Evolutionary conservation across 192 early-diverging fungal genomes (phyloP).

Genomic region (Obelidium mucronatum): DNA sequence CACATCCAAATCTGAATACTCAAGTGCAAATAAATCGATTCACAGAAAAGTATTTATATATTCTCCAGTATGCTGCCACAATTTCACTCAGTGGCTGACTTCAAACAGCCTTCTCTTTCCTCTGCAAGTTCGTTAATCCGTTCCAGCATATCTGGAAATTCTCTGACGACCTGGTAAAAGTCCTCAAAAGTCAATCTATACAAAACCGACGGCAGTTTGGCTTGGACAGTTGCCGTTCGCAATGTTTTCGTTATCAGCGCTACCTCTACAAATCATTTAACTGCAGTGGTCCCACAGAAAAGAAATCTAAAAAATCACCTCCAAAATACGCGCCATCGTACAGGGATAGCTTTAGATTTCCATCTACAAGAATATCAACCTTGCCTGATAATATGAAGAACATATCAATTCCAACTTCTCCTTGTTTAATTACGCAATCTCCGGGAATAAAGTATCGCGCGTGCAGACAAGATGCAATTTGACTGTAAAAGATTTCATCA

Average conservation of each 20-base stretch:
- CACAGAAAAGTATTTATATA: no score
- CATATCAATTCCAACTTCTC: conserved; percentile 38
- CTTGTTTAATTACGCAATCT: conserved; percentile 38
- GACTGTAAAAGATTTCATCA: conserved; percentile 38
- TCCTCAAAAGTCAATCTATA: conserved; percentile 29
- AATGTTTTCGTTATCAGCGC: conserved; percentile 31
- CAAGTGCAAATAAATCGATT: no score
- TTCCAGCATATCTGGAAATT: conserved; percentile 35
- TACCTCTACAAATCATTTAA: not conserved
- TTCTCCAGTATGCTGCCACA: no score
- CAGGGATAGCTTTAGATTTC: conserved; percentile 18
- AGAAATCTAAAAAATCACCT: not conserved
- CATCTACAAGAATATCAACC: conserved; percentile 31
- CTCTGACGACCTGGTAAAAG: conserved; percentile 23
- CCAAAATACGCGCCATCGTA: conserved; percentile 48
- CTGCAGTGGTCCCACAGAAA: no score
- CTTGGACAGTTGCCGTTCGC: conserved; percentile 38
- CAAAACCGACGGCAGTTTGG: conserved; percentile 5
- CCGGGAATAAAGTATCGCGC: conserved; percentile 27
- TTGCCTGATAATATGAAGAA: conserved; percentile 43
- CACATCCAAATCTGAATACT: no score
- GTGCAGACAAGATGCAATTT: conserved; percentile 24
- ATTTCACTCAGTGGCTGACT: no score
- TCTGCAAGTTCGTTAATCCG: not conserved
- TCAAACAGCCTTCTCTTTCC: no score